Evolutionary conservation across 1,284 basidiomycete species (phyloP), one percentile per base, ranked within the genome.

Genomic region (Kwoniella shivajii): DNA sequence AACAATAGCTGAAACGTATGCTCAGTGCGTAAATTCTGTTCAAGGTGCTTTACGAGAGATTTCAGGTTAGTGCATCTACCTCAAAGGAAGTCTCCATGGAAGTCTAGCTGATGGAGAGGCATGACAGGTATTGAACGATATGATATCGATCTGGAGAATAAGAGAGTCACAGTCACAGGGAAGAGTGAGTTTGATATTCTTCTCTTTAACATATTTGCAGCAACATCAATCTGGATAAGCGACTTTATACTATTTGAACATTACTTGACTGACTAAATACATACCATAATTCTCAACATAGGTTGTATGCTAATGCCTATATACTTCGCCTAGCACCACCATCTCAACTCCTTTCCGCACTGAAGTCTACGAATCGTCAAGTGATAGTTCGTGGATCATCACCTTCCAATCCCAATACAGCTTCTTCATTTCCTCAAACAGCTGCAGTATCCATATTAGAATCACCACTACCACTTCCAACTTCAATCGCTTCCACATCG

Each of bases 391-490:
- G 78, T 13, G 78, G 78, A 31, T 60, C 76, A 6, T 71, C 71
- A 36, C 62, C 73, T 1, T 64, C 67, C 33, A 57, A 60, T 29
- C 54, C 66, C 14, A 50, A 56, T 39, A 44, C 62, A 9, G 36
- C 38, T 7, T 45, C 51, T 2, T 30, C 45, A 11, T 33, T 47
- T n/a, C 66, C 68, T 1, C 50, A 63, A 7, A 55, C 68, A 51
- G 78, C 78, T 0, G 78, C 78, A 31, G 73, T 80, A 0, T 69
- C 76, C 7, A 78, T 80, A 57, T 68, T 80, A 44, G 78, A 80
- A 65, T 75, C 76, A 14, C 77, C 76, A 6, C 52, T 75, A 18
- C 68, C 73, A 4, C 45, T 76, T 5, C 67, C 69, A 2, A 53
- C 65, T 2, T 64, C 62, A 7, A 62, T 69, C 3, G 65, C 69